phyloP scores from a whole-genome alignment of 1,284 basidiomycete genomes.

The Cutaneotrichosporon cavernicola region DNA sequence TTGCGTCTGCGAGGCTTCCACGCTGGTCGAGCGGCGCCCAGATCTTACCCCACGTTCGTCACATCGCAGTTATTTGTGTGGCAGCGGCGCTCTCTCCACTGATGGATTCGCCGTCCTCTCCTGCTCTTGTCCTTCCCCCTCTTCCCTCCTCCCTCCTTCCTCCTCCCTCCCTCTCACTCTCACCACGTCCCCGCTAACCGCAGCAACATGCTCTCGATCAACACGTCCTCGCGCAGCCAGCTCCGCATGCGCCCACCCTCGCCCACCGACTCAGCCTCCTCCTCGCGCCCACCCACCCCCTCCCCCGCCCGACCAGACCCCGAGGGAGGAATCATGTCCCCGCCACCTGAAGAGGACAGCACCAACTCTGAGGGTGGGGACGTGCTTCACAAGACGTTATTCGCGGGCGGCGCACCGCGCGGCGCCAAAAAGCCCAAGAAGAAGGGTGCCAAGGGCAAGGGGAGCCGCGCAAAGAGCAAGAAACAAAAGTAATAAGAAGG shows the following conservation, averaged over 20 bases:
- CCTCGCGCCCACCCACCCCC: conserved; percentile 14
- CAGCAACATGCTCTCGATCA: conserved; percentile 30
- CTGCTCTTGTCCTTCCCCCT: background rate
- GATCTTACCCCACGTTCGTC: no score
- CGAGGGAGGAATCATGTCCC: conserved; percentile 11
- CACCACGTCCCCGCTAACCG: background rate
- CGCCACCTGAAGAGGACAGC: conserved; percentile 11
- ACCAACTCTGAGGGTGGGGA: conserved; percentile 2
- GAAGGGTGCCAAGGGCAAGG: background rate
- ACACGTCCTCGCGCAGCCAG: conserved; percentile 18
- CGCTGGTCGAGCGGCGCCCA: background rate
- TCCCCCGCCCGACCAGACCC: conserved; percentile 8
- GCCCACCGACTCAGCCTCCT: conserved; percentile 14
- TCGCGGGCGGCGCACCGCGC: conserved; percentile 13
- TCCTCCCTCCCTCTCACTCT: no score
- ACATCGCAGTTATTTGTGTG: no score
- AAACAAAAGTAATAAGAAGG: conserved; percentile 3
- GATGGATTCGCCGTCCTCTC: no score
- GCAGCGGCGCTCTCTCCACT: no score
- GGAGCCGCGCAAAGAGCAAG: conserved; percentile 8
- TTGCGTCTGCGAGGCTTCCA: no score
- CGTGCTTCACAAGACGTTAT: conserved; percentile 26
- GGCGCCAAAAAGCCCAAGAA: conserved; percentile 3
- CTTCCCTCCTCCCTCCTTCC: background rate
- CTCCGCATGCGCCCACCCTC: conserved; percentile 16